A percentile compares a stretch with the other conserved stretches of the same genome.
These are phyloP conservation scores for Rhizopus sp. DNA, from an alignment of 371 early-diverging fungal genomes.

Conservation along the genomic window DNA sequence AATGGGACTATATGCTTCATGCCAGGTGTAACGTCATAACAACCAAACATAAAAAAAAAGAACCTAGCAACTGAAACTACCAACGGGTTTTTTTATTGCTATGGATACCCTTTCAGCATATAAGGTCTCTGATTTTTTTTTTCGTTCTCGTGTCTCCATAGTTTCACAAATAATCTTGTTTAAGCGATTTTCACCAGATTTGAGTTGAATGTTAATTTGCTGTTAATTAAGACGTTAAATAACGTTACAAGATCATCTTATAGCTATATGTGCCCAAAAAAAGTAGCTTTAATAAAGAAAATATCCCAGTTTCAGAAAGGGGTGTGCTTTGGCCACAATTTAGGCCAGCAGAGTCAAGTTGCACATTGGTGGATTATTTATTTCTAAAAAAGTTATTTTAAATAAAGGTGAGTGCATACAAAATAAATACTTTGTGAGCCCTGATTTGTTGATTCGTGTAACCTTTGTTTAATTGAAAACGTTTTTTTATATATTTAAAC, in stretches of 20 bases:
- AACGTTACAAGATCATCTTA: too few species aligned
- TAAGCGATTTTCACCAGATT: too few species aligned
- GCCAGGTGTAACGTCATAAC: conserved; percentile 4
- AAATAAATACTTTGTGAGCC: conserved; percentile 3
- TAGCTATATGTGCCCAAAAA: too few species aligned
- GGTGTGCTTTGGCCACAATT: too few species aligned
- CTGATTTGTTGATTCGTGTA: conserved; percentile 11
- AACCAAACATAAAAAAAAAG: background rate
- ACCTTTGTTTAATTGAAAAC: conserved; percentile 11
- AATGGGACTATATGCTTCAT: background rate
- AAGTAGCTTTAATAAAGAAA: too few species aligned
- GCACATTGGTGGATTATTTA: too few species aligned
- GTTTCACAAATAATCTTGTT: conserved; percentile 3
- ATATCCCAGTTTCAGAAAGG: too few species aligned
- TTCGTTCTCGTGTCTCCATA: too few species aligned
- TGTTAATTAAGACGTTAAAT: too few species aligned
- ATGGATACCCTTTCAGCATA: background rate
- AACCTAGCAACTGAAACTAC: background rate
- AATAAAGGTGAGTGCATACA: background rate
- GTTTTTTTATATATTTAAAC: conserved; percentile 18
- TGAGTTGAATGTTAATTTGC: background rate
- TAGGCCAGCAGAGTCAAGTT: too few species aligned
- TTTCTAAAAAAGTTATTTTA: too few species aligned
- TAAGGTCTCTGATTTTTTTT: too few species aligned
- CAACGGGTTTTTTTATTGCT: background rate